These are phyloP conservation scores for Chaetomium globosum DNA, from an alignment of 2,329 filamentous ascomycete species.

Conservation along the genomic window DNA sequence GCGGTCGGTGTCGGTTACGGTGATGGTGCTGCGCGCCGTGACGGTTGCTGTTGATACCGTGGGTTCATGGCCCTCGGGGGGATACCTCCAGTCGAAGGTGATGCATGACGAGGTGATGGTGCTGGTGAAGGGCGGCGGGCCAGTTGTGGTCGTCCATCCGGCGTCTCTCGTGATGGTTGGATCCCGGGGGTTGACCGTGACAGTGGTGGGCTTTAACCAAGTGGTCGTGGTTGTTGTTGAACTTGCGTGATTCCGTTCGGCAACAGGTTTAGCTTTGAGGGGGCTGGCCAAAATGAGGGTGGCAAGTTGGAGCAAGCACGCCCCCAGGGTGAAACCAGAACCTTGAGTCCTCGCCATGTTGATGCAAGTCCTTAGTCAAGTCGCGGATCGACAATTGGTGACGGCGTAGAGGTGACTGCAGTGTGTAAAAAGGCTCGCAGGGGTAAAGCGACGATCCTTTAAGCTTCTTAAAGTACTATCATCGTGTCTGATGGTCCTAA, in stretches of 20 bases:
- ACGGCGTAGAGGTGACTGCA: not conserved
- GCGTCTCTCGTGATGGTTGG: slow-evolving; percentile 25
- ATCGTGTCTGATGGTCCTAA: not conserved
- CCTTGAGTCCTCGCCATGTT: slow-evolving; percentile 3
- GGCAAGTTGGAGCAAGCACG: slow-evolving; percentile 15
- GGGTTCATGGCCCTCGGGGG: not conserved
- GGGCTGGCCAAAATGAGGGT: slow-evolving; percentile 12
- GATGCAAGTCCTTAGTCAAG: not conserved
- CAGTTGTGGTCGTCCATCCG: slow-evolving; percentile 18
- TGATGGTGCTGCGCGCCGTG: slow-evolving; percentile 8
- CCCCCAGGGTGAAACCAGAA: not conserved
- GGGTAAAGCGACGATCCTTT: not conserved
- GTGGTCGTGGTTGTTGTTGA: slow-evolving; percentile 19
- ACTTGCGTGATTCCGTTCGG: slow-evolving; percentile 3
- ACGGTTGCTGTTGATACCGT: slow-evolving; percentile 3
- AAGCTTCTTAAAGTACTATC: not conserved
- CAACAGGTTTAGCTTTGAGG: slow-evolving; percentile 8
- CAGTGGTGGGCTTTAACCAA: slow-evolving; percentile 14
- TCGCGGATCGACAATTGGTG: not conserved
- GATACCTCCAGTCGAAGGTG: slow-evolving; percentile 20
- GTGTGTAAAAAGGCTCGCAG: not conserved
- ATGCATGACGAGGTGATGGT: slow-evolving; percentile 24
- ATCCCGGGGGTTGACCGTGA: slow-evolving; percentile 27
- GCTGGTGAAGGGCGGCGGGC: slow-evolving; percentile 22
- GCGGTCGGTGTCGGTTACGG: slow-evolving; percentile 19